These are phyloP conservation scores for Sphagnurus paluster DNA, from an alignment of 1,284 basidiomycete genomes.

Conservation along the genomic window DNA sequence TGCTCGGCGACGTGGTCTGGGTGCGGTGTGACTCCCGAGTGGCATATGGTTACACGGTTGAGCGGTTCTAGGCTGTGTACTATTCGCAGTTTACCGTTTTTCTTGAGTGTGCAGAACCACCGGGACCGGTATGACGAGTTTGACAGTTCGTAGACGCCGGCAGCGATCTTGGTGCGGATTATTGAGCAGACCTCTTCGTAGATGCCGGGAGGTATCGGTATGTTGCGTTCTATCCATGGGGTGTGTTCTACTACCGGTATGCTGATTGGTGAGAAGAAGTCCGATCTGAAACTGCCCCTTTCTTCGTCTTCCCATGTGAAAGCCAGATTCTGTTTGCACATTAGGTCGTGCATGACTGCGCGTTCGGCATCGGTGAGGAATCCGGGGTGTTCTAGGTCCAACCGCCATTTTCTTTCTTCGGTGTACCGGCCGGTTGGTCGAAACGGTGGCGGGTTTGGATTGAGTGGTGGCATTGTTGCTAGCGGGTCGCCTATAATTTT, in stretches of 20 bases:
- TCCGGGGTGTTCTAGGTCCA: constrained; percentile 1
- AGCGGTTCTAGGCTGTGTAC: constrained; percentile 35
- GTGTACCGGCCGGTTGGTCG: constrained; percentile 23
- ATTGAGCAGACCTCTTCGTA: constrained; percentile 31
- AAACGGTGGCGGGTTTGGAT: constrained; percentile 18
- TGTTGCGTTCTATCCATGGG: constrained; percentile 36
- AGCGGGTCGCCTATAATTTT: constrained; percentile 35
- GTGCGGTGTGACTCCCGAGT: constrained; percentile 32
- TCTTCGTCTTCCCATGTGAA: constrained; percentile 36
- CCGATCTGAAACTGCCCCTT: constrained; percentile 30
- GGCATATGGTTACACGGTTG: constrained; percentile 34
- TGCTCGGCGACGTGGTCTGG: constrained; percentile 30
- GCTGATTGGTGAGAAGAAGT: constrained; percentile 34
- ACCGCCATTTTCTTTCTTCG: constrained; percentile 1
- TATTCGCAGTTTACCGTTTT: constrained; percentile 32
- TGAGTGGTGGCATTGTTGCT: constrained; percentile 23
- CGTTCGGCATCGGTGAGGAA: constrained; percentile 19
- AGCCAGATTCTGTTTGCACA: constrained; percentile 15
- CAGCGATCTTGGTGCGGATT: no score
- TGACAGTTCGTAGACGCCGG: constrained; percentile 37
- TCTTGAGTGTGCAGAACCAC: constrained; percentile 42
- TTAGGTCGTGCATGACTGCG: constrained; percentile 18
- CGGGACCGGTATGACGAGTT: no score
- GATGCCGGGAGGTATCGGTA: constrained; percentile 38
- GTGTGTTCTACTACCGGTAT: constrained; percentile 34